These are phyloP conservation scores for Apiospora marii DNA, from an alignment of 2,329 filamentous ascomycete genomes.

Conservation along the genomic window DNA sequence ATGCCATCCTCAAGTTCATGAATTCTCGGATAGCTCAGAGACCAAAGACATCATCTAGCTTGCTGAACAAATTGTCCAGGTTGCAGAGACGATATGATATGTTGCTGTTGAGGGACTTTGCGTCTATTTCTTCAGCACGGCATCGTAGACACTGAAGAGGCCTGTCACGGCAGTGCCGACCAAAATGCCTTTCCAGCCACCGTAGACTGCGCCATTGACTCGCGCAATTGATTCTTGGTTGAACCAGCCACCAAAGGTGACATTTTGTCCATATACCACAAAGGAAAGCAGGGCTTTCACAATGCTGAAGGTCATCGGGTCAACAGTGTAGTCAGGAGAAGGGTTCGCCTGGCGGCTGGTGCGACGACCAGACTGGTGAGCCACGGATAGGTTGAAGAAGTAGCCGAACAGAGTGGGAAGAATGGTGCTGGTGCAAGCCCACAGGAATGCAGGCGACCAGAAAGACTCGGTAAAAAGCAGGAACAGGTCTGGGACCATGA, in stretches of 20 bases:
- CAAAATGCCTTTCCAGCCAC: slow-evolving; percentile 74
- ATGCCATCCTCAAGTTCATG: slow-evolving; percentile 11
- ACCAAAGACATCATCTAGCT: not conserved
- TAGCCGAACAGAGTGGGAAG: slow-evolving; percentile 79
- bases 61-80: not conserved
- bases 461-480: slow-evolving; percentile 77
- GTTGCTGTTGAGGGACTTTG: not conserved
- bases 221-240: slow-evolving; percentile 65
- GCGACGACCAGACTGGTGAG: slow-evolving; percentile 48
- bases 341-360: slow-evolving; percentile 50
- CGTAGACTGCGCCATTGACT: slow-evolving; percentile 73
- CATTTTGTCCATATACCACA: slow-evolving; percentile 77
- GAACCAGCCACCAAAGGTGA: slow-evolving; percentile 69
- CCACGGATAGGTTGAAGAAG: slow-evolving; percentile 85
- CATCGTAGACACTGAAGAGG: slow-evolving; percentile 78
- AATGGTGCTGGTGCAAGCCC: slow-evolving; percentile 75
- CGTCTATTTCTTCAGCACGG: slow-evolving; percentile 70
- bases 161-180: slow-evolving; percentile 73
- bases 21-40: not conserved
- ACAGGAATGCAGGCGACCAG: slow-evolving; percentile 83
- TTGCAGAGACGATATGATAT: not conserved
- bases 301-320: slow-evolving; percentile 91
- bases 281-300: slow-evolving; percentile 84
- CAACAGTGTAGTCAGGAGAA: slow-evolving; percentile 67
- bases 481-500: slow-evolving; percentile 84